phyloP scores from a whole-genome alignment of 1,139 yeast genomes.

The Pichia sp. region DNA sequence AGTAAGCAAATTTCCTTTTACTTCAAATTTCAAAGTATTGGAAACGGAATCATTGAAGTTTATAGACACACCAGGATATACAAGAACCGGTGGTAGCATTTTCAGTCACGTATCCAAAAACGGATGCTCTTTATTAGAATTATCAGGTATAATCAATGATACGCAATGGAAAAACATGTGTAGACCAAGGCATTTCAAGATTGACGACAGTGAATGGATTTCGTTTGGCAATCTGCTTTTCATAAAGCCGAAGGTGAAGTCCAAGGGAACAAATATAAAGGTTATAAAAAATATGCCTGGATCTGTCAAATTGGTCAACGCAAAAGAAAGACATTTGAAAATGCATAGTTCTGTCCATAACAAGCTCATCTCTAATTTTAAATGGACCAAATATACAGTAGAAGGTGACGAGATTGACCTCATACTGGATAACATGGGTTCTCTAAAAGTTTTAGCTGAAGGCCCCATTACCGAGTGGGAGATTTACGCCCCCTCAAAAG shows the following conservation, averaged over 20 bases:
- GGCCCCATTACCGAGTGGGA: too few species aligned
- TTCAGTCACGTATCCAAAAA: conserved; percentile 6
- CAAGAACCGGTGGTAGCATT: conserved; percentile 7
- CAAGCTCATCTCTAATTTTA: neutral
- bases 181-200: neutral
- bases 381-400: conserved; percentile 4
- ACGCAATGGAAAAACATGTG: neutral
- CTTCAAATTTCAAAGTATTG: neutral
- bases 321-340: neutral
- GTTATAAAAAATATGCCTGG: conserved; percentile 3
- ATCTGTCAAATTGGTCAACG: neutral
- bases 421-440: conserved; percentile 7
- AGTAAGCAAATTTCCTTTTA: neutral
- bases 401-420: conserved; percentile 2
- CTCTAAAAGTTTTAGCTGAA: too few species aligned
- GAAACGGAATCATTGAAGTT: neutral
- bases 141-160: neutral
- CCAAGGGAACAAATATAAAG: neutral
- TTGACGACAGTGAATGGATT: neutral
- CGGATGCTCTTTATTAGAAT: conserved; percentile 1
- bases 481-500: too few species aligned
- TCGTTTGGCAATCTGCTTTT: conserved; percentile 3
- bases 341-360: neutral
- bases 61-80: conserved; percentile 14
- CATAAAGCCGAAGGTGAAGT: conserved; percentile 11